Evolutionary conservation across 495 filamentous ascomycete genomes (phyloP).

Genomic region (Neurospora sp.): DNA sequence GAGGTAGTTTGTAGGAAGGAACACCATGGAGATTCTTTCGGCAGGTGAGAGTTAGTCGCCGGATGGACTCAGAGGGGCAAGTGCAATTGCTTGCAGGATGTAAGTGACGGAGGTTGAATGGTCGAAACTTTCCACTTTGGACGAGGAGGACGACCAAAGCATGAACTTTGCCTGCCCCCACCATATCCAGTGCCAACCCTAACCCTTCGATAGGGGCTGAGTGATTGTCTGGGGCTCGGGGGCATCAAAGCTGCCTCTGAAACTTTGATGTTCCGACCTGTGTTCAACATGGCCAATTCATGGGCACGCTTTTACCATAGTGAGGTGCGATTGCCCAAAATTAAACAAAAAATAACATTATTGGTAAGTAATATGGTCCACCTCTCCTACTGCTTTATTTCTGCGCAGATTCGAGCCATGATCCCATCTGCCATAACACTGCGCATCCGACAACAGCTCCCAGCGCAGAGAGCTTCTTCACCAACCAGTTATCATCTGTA

Average conservation of each 20-base stretch:
- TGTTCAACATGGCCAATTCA: not conserved
- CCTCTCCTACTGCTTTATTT: slow-evolving; percentile 3
- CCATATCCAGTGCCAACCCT: not conserved
- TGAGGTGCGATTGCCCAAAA: not conserved
- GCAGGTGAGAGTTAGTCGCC: not conserved
- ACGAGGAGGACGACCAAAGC: not conserved
- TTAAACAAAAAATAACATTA: not conserved
- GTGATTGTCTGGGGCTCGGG: not conserved
- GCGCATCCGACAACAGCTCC: slow-evolving; percentile 56
- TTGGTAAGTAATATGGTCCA: not conserved
- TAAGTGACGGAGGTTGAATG: not conserved
- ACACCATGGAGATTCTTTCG: not conserved
- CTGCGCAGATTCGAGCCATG: slow-evolving; percentile 31
- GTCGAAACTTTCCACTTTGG: not conserved
- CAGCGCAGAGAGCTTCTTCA: slow-evolving; percentile 56
- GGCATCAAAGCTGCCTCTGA: not conserved
- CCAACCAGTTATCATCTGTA: slow-evolving; percentile 56
- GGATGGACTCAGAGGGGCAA: not conserved
- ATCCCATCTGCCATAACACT: slow-evolving; percentile 56
- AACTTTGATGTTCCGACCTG: not conserved
- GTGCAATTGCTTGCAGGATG: not conserved
- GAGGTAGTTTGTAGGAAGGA: not conserved
- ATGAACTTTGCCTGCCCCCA: not conserved
- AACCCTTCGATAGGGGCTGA: not conserved
- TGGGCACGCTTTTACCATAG: not conserved